phyloP scores from a whole-genome alignment of 1,284 basidiomycete genomes.

The Trametes pubescens region DNA sequence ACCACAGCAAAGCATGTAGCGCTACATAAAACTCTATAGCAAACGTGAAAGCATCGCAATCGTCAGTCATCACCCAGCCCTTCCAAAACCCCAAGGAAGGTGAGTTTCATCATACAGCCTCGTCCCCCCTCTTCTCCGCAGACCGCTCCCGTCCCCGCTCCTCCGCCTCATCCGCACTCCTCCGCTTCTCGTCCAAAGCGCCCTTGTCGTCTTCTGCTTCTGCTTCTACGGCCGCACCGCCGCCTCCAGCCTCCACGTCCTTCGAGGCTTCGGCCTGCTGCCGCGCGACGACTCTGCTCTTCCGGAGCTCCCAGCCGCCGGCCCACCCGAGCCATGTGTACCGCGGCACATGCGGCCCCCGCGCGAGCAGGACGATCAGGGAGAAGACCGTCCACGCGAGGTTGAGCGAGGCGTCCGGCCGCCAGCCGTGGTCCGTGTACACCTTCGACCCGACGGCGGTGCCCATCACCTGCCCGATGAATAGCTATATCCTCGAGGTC shows the following conservation, averaged over 20 bases:
- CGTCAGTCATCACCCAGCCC: not conserved
- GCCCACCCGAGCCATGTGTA: conserved; percentile 51
- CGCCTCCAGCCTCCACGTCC: not conserved
- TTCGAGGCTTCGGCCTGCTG: conserved; percentile 12
- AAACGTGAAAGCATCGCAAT: not conserved
- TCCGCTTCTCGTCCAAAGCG: not conserved
- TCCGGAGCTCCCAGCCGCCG: conserved; percentile 43
- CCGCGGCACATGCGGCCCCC: conserved; percentile 52
- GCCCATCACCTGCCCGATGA: conserved; percentile 59
- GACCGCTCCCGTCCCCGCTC: not conserved
- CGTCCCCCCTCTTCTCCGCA: conserved; percentile 3
- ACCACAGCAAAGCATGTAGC: not conserved
- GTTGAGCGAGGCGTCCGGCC: conserved; percentile 54
- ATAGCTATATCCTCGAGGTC: conserved; percentile 36
- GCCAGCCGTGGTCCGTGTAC: conserved; percentile 61
- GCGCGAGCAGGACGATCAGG: conserved; percentile 48
- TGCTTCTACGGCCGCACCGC: not conserved
- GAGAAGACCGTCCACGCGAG: conserved; percentile 56
- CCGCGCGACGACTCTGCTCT: conserved; percentile 25
- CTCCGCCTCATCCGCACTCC: conserved; percentile 5
- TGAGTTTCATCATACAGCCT: conserved; percentile 5
- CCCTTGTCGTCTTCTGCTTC: too few species aligned
- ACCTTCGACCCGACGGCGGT: conserved; percentile 60
- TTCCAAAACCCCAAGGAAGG: not conserved
- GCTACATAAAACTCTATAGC: not conserved